Percentiles rank a stretch among this genome's conserved stretches.
Evolutionary conservation across 768 basidiomycete genomes (phyloP).

Genomic region (Naganishia vishniacii): DNA sequence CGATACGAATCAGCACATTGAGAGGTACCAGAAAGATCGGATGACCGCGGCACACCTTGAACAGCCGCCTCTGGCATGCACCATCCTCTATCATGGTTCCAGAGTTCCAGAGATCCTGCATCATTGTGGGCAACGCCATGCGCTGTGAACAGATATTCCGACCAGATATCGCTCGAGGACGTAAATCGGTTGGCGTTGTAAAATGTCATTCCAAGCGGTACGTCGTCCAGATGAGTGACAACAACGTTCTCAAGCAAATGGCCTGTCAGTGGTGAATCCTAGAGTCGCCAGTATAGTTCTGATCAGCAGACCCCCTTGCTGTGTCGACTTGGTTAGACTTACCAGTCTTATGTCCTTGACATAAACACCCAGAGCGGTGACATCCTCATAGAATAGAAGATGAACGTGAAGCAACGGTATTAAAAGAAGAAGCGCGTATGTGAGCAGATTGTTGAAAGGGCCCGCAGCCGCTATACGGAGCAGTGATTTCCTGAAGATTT

Average conservation of each 20-base stretch:
- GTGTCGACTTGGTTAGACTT: background rate
- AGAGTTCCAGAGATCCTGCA: background rate
- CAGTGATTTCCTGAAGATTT: slow-evolving; percentile 1
- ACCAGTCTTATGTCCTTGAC: slow-evolving; percentile 8
- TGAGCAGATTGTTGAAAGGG: slow-evolving; percentile 25
- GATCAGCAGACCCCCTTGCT: too few relatives aligned
- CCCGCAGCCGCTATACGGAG: slow-evolving; percentile 23
- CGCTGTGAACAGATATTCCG: background rate
- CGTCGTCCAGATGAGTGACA: slow-evolving; percentile 22
- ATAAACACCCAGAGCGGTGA: slow-evolving; percentile 9
- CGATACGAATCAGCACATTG: background rate
- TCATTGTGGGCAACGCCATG: background rate
- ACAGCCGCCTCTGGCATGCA: slow-evolving; percentile 4
- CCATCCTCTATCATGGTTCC: slow-evolving; percentile 20
- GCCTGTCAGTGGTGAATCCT: slow-evolving; percentile 15
- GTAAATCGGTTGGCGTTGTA: background rate
- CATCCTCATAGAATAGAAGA: slow-evolving; percentile 22
- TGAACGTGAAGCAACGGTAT: background rate
- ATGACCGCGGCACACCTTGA: background rate
- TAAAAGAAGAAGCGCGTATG: slow-evolving; percentile 3
- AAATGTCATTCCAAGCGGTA: background rate
- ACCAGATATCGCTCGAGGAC: background rate
- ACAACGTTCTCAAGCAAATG: slow-evolving; percentile 16
- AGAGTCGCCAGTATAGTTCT: too few relatives aligned
- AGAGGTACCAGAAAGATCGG: background rate